phyloP scores from a whole-genome alignment of 1,139 yeast genomes.

The Kluyveromyces sp. region DNA sequence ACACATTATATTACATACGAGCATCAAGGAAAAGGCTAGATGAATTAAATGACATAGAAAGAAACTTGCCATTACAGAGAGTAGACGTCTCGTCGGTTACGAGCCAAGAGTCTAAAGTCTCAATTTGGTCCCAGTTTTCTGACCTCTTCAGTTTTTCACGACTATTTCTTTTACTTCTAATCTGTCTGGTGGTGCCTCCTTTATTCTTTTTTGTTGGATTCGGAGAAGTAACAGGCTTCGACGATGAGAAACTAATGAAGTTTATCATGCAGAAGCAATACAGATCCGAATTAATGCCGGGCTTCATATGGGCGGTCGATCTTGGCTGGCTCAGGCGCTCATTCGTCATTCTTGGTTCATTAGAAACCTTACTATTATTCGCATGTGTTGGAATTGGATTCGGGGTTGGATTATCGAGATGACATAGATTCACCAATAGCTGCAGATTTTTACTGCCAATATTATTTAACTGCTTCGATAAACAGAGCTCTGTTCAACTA shows the following conservation, averaged over 20 bases:
- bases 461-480: too few relatives aligned
- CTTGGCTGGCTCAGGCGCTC: constrained; percentile 19
- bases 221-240: constrained; percentile 13
- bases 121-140: constrained; percentile 7
- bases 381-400: constrained; percentile 31
- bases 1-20: constrained; percentile 4
- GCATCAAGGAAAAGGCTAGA: constrained; percentile 5
- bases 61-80: constrained; percentile 16
- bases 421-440: constrained; percentile 3
- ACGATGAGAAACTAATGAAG: constrained; percentile 17
- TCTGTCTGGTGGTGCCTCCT: constrained; percentile 20
- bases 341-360: constrained; percentile 15
- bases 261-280: constrained; percentile 17
- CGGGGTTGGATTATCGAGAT: constrained; percentile 28
- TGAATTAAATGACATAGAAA: constrained; percentile 7
- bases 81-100: constrained; percentile 15
- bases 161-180: constrained; percentile 10
- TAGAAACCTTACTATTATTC: constrained; percentile 14
- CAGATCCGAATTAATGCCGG: constrained; percentile 17
- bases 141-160: constrained; percentile 17
- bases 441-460: too few relatives aligned
- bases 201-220: constrained; percentile 20
- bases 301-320: constrained; percentile 23
- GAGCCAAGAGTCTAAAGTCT: constrained; percentile 14
- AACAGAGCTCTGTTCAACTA: too few relatives aligned